phyloP scores from a whole-genome alignment of 495 filamentous ascomycete species.

The Neurospora terricola region DNA sequence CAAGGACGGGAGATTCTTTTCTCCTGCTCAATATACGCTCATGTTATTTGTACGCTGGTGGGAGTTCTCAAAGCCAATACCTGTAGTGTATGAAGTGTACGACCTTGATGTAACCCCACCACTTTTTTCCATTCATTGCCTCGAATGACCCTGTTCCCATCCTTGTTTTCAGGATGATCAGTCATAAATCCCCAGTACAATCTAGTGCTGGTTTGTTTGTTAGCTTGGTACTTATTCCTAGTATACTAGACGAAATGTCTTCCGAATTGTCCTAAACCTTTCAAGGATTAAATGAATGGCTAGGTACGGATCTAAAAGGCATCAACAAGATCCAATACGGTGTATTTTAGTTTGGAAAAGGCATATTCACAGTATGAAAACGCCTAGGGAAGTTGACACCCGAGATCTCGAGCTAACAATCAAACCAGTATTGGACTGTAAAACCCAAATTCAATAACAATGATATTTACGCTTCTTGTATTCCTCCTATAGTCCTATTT shows the following conservation, averaged over 20 bases:
- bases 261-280: no score
- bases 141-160: background rate
- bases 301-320: no score
- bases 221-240: no score
- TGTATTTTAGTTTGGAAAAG: no score
- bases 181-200: background rate
- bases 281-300: no score
- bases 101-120: background rate
- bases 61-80: background rate
- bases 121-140: background rate
- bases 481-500: background rate
- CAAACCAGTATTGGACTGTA: background rate
- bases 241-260: no score
- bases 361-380: no score
- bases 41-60: background rate
- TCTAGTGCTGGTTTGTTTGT: no score
- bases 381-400: no score
- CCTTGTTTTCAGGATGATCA: background rate
- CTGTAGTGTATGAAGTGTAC: background rate
- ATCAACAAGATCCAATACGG: no score
- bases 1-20: background rate
- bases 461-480: background rate
- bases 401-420: no score
- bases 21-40: background rate
- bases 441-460: background rate